Percentiles rank a stretch among this genome's conserved stretches.
These are phyloP conservation scores for Crithidia expoeki DNA, from an alignment of 208 protist species.

Conservation along the genomic window DNA sequence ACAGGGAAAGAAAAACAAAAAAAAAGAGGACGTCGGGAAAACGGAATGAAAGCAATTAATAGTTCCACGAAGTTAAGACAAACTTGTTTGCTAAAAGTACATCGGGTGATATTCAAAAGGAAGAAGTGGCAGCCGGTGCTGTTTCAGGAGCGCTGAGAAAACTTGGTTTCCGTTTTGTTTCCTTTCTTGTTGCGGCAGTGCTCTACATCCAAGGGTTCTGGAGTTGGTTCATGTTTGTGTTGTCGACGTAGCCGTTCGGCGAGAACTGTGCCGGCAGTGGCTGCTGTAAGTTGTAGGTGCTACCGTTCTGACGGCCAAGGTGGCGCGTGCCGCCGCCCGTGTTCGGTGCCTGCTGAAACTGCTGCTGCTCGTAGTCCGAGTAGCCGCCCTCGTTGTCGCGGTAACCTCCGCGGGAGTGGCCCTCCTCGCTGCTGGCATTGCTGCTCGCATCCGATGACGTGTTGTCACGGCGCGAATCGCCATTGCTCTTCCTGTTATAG, in stretches of 20 bases:
- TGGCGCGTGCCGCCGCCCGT: constrained; percentile 5
- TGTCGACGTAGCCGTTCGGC: constrained; percentile 6
- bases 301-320: constrained; percentile 15
- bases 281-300: constrained; percentile 13
- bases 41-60: no score
- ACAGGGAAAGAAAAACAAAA: constrained; percentile 5
- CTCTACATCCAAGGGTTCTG: constrained; percentile 20
- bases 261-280: constrained; percentile 2
- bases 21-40: constrained; percentile 21
- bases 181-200: background rate
- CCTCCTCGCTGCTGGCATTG: constrained; percentile 3
- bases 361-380: background rate
- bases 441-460: constrained; percentile 15
- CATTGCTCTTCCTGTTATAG: background rate
- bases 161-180: no score
- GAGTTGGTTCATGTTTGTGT: background rate
- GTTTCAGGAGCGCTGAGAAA: no score
- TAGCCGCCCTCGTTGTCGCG: constrained; percentile 9
- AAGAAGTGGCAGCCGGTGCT: background rate
- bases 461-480: background rate
- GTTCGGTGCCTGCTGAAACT: background rate
- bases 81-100: no score
- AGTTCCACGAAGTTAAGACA: no score
- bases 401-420: background rate
- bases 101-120: no score